Evolutionary conservation across 2,329 filamentous ascomycete species (phyloP).

Genomic region (Hortaea sp.): DNA sequence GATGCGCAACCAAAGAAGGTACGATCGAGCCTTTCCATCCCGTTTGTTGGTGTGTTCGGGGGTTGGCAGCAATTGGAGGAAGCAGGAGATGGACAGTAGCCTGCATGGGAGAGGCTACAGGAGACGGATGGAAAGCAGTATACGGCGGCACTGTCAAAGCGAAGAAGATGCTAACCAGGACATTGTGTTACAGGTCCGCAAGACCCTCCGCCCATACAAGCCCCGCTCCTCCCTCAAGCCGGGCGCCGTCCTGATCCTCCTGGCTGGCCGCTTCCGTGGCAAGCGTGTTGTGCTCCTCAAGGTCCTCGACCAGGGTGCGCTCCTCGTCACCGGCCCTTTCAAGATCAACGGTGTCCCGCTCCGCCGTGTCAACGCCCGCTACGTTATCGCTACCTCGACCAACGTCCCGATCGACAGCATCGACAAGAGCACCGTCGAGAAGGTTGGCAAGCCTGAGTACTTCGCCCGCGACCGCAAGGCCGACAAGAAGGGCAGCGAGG

Average conservation of each 20-base stretch:
- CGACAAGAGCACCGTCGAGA: conserved; percentile 61
- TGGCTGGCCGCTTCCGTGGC: conserved; percentile 98
- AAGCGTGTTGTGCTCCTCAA: conserved; percentile 99
- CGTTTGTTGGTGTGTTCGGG: too few species aligned
- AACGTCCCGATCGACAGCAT: conserved; percentile 77
- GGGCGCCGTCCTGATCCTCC: conserved; percentile 94
- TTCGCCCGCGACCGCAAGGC: conserved; percentile 91
- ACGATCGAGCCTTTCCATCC: conserved; percentile 39
- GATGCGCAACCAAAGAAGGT: conserved; percentile 87
- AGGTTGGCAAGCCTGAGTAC: conserved; percentile 76
- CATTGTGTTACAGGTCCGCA: conserved; percentile 63
- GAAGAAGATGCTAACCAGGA: conserved; percentile 1
- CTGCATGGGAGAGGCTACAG: too few species aligned
- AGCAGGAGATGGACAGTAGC: not conserved
- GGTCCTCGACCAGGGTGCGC: conserved; percentile 91
- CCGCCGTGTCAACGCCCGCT: conserved; percentile 83
- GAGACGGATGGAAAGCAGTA: too few species aligned
- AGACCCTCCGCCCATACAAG: conserved; percentile 79
- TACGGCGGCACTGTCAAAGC: not conserved
- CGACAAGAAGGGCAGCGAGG: conserved; percentile 85
- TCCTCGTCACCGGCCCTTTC: conserved; percentile 98
- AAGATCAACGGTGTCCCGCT: conserved; percentile 99
- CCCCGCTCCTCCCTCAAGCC: conserved; percentile 83
- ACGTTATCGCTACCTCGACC: conserved; percentile 83
- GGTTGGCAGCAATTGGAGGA: not conserved